Base-by-base conservation (phyloP, 768 basidiomycete genomes). In the Rhodotorula taiwanensis region DNA sequence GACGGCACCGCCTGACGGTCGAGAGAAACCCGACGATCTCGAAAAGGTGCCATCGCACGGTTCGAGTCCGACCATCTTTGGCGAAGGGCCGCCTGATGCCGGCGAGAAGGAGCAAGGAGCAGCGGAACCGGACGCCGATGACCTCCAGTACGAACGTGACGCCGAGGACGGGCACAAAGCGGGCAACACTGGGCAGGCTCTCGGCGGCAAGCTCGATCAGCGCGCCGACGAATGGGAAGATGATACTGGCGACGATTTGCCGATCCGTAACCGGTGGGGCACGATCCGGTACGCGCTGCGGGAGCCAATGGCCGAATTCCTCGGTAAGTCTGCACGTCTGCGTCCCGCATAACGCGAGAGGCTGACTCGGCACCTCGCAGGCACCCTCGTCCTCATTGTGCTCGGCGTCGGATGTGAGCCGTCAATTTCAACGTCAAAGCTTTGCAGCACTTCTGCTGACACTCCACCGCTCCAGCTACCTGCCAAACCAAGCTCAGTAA, bases 261-360 rank as follows among this genome's bases (percentile, higher is more conserved):
- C 61, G 8, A 52, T 68, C 13, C 48, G 66, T 5, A 68, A 68
- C 47, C 27, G 13, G 21, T 67, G 66, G 66, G 66, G 66, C 2
- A 59, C 58, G 21, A 11, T 63, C 1, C 58, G 66, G 6, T 68
- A 56, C 33, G 66, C 52, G 4, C 42, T 68, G 30, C 44, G 66
- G 1, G 66, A 68, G 45, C 66, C 66, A 13, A 41, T 68, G 28
- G 66, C 66, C 27, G 66, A 68, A 34, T 68, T 68, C 34, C 51
- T 68, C 3, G 66, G 51, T 52, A n/a, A 21, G 51, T 36, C 41
- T 11, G 50, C 28, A 2, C 36, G 34, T n/a, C n/a, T n/a, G n/a
- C n/a, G n/a, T n/a, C n/a, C n/a, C n/a, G n/a, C n/a, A n/a, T n/a
- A n/a, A n/a, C n/a, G n/a, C n/a, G n/a, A n/a, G 51, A 52, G 34